Evolutionary conservation across 1,139 yeast species (phyloP), one percentile per base, ranked within the genome.

Genomic region (Suhomyces ambrosiae): DNA sequence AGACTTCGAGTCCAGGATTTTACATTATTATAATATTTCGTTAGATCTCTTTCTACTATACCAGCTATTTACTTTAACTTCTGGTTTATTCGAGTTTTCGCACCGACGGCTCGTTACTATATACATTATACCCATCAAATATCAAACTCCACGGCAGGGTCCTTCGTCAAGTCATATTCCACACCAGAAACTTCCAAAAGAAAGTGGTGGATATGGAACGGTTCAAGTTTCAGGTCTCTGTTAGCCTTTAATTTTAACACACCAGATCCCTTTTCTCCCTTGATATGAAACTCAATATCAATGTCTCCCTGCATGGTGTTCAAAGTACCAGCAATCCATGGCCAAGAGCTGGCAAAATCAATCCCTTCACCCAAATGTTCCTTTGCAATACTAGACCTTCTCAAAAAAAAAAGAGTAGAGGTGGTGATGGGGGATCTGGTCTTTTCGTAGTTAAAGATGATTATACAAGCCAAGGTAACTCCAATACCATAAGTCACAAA

Each of bases 381-480:
- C 31, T 76, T 69, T n/a, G 89, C 92, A 32, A 65, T 50, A n/a
- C 74, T 70, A 3, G 94, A 83, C 55, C 96, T 74, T 55, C 97
- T 78, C 50, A 92, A 67, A 44, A 87, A 85, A 60, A 88, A 89
- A 58, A 92, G 67, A 3, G 95, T 84, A n/a, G 96, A 89, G 29
- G 85, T 77, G 47, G 89, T 84, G 40, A 90, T 79, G 2, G 97
- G 96, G 7, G 95, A 86, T 38, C 85, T 79, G 16, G 89, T 81
- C 60, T 88, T 90, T 58, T 92, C 97, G 64, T 90, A 90, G 68
- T 92, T 89, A 74, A 90, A 82, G 50, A 89, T 86, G 26, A 86
- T 73, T 14, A 76, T 74, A 49, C 90, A 74, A 5, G 92, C 71
- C 6, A 78, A 65, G 7, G 80, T 75, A 67, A 88, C 83, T 15